These are phyloP conservation scores for Heliamphora pulchella DNA, from an alignment of 179 eudicot genomes.

Conservation along the genomic window DNA sequence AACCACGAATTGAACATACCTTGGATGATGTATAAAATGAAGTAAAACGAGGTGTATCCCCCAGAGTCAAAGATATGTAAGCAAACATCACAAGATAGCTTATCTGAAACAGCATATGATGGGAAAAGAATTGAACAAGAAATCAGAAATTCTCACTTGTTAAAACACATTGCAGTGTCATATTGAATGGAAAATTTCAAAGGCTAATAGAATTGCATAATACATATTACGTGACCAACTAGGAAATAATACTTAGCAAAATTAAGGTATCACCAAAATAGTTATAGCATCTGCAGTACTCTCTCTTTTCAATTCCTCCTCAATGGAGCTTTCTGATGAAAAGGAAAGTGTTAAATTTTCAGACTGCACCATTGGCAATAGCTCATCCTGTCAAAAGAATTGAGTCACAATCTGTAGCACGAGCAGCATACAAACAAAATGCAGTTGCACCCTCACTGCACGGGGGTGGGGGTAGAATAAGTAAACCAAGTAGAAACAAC, in stretches of 20 bases:
- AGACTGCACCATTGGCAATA: conserved; percentile 78
- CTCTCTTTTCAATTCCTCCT: conserved; percentile 97
- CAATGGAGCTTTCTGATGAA: conserved; percentile 96
- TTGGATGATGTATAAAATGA: conserved; percentile 70
- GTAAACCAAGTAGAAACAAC: not conserved
- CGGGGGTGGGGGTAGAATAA: not conserved
- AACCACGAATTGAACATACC: conserved; percentile 38
- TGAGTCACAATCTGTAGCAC: conserved; percentile 2
- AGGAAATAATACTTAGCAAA: not conserved
- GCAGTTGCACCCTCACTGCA: not conserved
- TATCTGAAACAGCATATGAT: conserved; percentile 48
- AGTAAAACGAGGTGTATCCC: conserved; percentile 70
- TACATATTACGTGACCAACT: not conserved
- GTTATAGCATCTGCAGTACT: conserved; percentile 97
- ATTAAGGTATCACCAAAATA: conserved; percentile 48
- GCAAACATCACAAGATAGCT: conserved; percentile 99
- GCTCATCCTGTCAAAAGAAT: conserved; percentile 61
- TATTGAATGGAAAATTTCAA: not conserved
- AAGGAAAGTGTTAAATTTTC: conserved; percentile 73
- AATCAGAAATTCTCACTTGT: not conserved
- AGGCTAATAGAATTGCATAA: not conserved
- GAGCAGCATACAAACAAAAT: conserved; percentile 5
- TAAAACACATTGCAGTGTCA: not conserved
- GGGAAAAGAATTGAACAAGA: not conserved
- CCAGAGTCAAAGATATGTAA: conserved; percentile 92